phyloP scores from a whole-genome alignment of 768 basidiomycete genomes.

The Kwoniella pini region DNA sequence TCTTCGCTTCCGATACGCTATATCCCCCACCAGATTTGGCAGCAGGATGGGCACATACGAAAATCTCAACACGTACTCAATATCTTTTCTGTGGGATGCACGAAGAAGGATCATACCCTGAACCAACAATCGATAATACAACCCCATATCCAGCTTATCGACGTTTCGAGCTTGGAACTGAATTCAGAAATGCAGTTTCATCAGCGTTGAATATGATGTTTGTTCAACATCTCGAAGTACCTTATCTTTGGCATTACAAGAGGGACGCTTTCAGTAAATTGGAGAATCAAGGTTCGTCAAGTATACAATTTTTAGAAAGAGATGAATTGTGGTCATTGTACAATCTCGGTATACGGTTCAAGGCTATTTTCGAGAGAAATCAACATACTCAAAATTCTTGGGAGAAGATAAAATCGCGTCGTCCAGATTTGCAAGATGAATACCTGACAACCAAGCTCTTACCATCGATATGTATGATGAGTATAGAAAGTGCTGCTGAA shows the following conservation, averaged over 20 bases:
- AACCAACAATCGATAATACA: conserved; percentile 30
- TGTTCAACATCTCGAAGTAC: conserved; percentile 85
- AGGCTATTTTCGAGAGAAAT: conserved; percentile 76
- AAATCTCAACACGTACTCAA: conserved; percentile 65
- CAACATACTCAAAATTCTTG: conserved; percentile 67
- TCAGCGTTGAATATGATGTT: conserved; percentile 79
- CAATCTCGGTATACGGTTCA: conserved; percentile 82
- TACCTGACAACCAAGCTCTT: conserved; percentile 72
- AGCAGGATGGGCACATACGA: conserved; percentile 79
- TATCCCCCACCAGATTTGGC: conserved; percentile 77
- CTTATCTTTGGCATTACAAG: conserved; percentile 91
- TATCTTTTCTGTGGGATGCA: conserved; percentile 43
- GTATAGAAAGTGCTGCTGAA: conserved; percentile 86
- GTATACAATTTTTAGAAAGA: conserved; percentile 63
- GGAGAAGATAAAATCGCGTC: conserved; percentile 60
- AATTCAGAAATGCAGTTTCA: conserved; percentile 68
- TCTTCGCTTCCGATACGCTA: conserved; percentile 55
- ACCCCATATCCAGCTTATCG: conserved; percentile 56
- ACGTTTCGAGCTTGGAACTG: conserved; percentile 59
- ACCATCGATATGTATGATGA: conserved; percentile 59
- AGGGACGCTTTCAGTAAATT: conserved; percentile 74
- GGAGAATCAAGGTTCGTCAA: conserved; percentile 37
- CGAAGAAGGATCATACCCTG: conserved; percentile 33
- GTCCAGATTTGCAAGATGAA: conserved; percentile 61
- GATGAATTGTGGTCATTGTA: conserved; percentile 91